Conservation (phyloP, 1,284 basidiomycete genomes). For the Sanghuangporus sanghuang region DNA sequence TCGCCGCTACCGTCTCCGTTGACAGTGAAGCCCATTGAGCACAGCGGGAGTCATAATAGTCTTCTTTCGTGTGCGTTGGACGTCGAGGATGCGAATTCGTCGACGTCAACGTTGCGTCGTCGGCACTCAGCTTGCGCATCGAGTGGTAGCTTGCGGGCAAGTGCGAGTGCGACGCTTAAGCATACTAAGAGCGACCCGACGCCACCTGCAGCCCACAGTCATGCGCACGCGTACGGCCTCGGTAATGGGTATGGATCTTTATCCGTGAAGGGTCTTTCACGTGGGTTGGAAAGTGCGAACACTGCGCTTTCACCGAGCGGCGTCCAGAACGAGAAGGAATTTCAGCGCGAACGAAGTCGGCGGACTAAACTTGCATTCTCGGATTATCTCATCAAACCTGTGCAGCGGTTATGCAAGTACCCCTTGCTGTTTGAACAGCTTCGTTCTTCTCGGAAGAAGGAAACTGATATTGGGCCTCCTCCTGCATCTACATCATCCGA, state of each 20-base stretch:
- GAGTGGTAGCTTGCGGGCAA: conserved; percentile 11
- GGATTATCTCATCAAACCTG: conserved; percentile 87
- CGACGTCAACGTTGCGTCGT: conserved; percentile 17
- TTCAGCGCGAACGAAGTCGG: background rate
- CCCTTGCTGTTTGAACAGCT: conserved; percentile 82
- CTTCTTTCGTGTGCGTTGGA: conserved; percentile 24
- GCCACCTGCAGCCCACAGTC: conserved; percentile 27
- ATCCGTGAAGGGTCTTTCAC: conserved; percentile 21
- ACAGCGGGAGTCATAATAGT: conserved; percentile 8
- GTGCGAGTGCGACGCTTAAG: conserved; percentile 9
- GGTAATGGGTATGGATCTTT: conserved; percentile 24
- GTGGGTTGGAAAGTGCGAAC: background rate
- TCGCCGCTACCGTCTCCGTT: background rate
- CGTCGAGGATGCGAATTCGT: conserved; percentile 10
- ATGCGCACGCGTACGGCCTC: background rate
- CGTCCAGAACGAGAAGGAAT: conserved; percentile 1
- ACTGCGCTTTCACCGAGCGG: background rate
- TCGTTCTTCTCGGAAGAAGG: conserved; percentile 32
- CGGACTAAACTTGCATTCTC: conserved; percentile 47
- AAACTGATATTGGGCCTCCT: background rate
- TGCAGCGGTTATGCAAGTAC: conserved; percentile 89
- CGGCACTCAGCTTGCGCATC: conserved; percentile 13
- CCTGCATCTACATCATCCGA: background rate
- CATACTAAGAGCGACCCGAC: conserved; percentile 16
- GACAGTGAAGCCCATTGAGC: background rate